A percentile compares a stretch with the other conserved stretches of the same genome.
Conservation (phyloP, 202 grass and related monocot genomes). For the Sporobolus alterniflorus region DNA sequence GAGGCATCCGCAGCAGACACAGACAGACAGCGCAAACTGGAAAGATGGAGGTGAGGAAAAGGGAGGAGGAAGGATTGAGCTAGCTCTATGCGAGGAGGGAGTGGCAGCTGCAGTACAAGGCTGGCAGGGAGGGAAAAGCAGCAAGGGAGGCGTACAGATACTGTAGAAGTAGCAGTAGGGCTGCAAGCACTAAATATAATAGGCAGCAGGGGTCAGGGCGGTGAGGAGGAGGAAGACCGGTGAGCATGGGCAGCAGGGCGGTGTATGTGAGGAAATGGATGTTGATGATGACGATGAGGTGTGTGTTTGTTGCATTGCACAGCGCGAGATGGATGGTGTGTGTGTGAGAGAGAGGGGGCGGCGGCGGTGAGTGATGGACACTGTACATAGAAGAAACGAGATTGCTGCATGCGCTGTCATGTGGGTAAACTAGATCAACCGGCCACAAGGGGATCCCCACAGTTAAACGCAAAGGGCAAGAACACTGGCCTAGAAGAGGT, state of each 20-base stretch:
- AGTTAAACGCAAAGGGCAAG: neutral
- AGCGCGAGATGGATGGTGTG: neutral
- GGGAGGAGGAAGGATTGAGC: slow-evolving; percentile 23
- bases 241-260: slow-evolving; percentile 2
- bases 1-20: slow-evolving; percentile 11
- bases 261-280: neutral
- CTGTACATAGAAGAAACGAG: slow-evolving; percentile 61
- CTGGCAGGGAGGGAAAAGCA: neutral
- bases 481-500: neutral
- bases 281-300: slow-evolving; percentile 27
- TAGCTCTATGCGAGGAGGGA: neutral
- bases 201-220: neutral
- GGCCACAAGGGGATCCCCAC: neutral
- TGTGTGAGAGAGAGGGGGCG: neutral
- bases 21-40: slow-evolving; percentile 42
- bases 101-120: neutral
- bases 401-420: slow-evolving; percentile 78
- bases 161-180: slow-evolving; percentile 32
- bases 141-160: neutral
- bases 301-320: neutral
- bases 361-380: neutral
- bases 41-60: slow-evolving; percentile 62
- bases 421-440: neutral
- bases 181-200: slow-evolving; percentile 41
- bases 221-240: slow-evolving; percentile 33